These are phyloP conservation scores for Meira nashicola DNA, from an alignment of 1,284 basidiomycete species.

Conservation along the genomic window DNA sequence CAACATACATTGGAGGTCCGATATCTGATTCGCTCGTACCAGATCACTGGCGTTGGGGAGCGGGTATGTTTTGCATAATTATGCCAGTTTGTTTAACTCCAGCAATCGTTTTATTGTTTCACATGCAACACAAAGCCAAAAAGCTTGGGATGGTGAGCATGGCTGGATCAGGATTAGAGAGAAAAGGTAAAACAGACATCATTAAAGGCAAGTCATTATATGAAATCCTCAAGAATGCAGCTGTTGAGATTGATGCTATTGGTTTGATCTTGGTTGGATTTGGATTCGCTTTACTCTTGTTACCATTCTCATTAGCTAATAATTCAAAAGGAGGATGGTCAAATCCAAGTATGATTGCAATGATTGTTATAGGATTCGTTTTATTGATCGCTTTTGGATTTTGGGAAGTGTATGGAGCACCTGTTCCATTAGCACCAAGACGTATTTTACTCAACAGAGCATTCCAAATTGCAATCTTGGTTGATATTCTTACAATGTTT, in stretches of 20 bases:
- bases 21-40: conserved; percentile 12
- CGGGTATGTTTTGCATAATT: conserved; percentile 22
- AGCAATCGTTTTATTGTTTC: conserved; percentile 21
- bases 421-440: conserved; percentile 54
- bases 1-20: conserved; percentile 11
- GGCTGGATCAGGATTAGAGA: conserved; percentile 13
- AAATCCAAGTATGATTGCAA: conserved; percentile 55
- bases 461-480: conserved; percentile 39
- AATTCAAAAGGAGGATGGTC: conserved; percentile 49
- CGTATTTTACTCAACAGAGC: conserved; percentile 54
- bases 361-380: conserved; percentile 54
- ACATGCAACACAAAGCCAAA: conserved; percentile 3
- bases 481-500: conserved; percentile 54
- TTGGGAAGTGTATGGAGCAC: conserved; percentile 53
- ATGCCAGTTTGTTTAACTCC: conserved; percentile 25
- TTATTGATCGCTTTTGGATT: conserved; percentile 51
- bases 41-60: conserved; percentile 24
- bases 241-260: conserved; percentile 51
- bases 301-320: conserved; percentile 52
- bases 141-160: conserved; percentile 16
- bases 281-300: conserved; percentile 52
- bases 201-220: conserved; percentile 9
- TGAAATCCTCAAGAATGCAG: conserved; percentile 19
- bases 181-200: conserved; percentile 3
- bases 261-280: conserved; percentile 54